phyloP scores from a whole-genome alignment of 2,329 filamentous ascomycete species.

The Arachnomyces sp. region DNA sequence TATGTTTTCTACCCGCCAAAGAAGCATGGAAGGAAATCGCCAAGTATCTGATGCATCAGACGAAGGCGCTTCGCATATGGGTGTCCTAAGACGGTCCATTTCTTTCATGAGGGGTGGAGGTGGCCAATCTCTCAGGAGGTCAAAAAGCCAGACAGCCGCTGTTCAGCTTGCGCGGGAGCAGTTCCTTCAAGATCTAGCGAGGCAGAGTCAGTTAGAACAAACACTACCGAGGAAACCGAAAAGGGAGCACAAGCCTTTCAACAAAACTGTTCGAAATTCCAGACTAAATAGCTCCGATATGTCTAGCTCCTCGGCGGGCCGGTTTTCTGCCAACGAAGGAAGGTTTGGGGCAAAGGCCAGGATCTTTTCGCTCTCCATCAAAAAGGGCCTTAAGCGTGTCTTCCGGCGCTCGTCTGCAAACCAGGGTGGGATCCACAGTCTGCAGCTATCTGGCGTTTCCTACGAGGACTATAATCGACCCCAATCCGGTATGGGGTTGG shows the following conservation, averaged over 20 bases:
- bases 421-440: constrained; percentile 3
- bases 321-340: constrained; percentile 1
- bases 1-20: constrained; percentile 37
- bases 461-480: not conserved
- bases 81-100: constrained; percentile 32
- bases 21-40: constrained; percentile 10
- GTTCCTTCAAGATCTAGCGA: constrained; percentile 23
- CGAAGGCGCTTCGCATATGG: constrained; percentile 8
- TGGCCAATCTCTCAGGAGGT: constrained; percentile 14
- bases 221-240: constrained; percentile 19
- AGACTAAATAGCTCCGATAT: constrained; percentile 27
- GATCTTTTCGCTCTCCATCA: constrained; percentile 34
- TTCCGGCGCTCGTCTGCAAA: constrained; percentile 27
- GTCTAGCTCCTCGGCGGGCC: constrained; percentile 5
- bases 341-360: constrained; percentile 23
- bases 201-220: constrained; percentile 13
- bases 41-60: not conserved
- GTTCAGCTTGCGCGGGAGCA: constrained; percentile 35
- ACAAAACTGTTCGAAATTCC: constrained; percentile 27
- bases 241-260: constrained; percentile 28
- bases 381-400: constrained; percentile 32
- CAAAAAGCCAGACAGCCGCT: constrained; percentile 29
- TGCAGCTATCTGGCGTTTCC: not conserved
- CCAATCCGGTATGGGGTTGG: not conserved
- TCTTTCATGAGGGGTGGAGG: constrained; percentile 32